Conservation (phyloP, 2,329 filamentous ascomycete genomes). For the Aaosphaeria pasadenensis region DNA sequence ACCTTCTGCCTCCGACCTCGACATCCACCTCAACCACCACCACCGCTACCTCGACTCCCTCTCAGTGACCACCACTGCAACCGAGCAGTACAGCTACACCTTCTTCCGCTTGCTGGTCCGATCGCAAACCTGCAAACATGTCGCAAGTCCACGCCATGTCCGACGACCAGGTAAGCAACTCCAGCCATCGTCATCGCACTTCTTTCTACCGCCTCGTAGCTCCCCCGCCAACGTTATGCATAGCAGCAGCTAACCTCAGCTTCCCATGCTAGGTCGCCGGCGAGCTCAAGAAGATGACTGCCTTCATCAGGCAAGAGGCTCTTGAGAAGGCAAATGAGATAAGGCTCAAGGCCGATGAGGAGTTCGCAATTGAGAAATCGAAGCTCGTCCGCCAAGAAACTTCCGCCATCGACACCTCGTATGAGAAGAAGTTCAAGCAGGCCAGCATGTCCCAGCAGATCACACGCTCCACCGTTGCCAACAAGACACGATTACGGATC, state of each 20-base stretch:
- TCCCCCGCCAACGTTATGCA: not conserved
- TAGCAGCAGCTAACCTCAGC: conserved; percentile 22
- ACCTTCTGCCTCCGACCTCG: not conserved
- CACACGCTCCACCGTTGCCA: conserved; percentile 90
- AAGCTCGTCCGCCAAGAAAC: conserved; percentile 97
- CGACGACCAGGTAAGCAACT: conserved; percentile 79
- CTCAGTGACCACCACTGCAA: too few species aligned
- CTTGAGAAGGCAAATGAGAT: conserved; percentile 97
- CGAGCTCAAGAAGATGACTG: conserved; percentile 99
- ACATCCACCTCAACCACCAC: not conserved
- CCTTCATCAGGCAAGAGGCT: conserved; percentile 99
- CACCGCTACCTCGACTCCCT: not conserved
- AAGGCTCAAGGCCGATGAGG: conserved; percentile 96
- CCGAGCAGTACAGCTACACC: too few species aligned
- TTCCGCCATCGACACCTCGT: conserved; percentile 82
- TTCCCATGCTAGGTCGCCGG: conserved; percentile 70
- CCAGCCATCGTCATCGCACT: conserved; percentile 7
- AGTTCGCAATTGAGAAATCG: conserved; percentile 98
- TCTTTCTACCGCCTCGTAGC: too few species aligned
- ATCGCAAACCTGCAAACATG: conserved; percentile 59
- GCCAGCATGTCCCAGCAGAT: conserved; percentile 98
- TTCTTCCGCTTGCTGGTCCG: too few species aligned
- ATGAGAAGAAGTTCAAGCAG: conserved; percentile 99
- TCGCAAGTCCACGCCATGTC: conserved; percentile 92
- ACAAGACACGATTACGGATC: conserved; percentile 90